phyloP scores from a whole-genome alignment of 768 basidiomycete species.

The Tricholoma hemisulphureum region DNA sequence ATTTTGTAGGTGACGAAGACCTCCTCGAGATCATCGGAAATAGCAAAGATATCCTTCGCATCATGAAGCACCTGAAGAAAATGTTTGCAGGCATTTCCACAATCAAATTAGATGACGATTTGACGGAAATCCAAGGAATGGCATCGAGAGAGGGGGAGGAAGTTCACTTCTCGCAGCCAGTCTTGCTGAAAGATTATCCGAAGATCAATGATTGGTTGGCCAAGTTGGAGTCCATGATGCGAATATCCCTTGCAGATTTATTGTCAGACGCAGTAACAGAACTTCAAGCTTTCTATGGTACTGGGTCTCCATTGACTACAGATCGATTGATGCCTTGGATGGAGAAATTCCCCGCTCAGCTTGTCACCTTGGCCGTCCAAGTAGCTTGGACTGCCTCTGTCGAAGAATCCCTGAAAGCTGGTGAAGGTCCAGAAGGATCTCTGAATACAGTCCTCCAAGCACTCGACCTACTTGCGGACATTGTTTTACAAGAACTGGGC shows the following conservation, averaged over 20 bases:
- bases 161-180: constrained; percentile 78
- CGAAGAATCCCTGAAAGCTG: constrained; percentile 63
- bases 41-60: constrained; percentile 95
- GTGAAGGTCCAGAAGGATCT: constrained; percentile 56
- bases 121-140: constrained; percentile 89
- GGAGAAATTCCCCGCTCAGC: constrained; percentile 91
- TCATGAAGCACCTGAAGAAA: constrained; percentile 99
- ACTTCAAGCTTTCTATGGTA: constrained; percentile 77
- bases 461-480: constrained; percentile 93
- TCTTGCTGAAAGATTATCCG: constrained; percentile 87
- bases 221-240: constrained; percentile 90
- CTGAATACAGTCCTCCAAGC: constrained; percentile 77
- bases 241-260: constrained; percentile 78
- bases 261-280: constrained; percentile 79
- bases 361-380: constrained; percentile 94
- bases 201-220: constrained; percentile 99
- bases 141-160: constrained; percentile 95
- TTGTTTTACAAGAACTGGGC: constrained; percentile 86
- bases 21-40: constrained; percentile 98
- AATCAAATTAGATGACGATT: constrained; percentile 80
- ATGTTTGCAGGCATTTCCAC: constrained; percentile 99
- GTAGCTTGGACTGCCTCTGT: constrained; percentile 91
- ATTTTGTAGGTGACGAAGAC: constrained; percentile 99
- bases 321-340: constrained; percentile 85
- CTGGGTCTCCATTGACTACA: constrained; percentile 54